Evolutionary conservation across 169 alveolate species (phyloP).

Genomic region (Plasmodium ovale): DNA sequence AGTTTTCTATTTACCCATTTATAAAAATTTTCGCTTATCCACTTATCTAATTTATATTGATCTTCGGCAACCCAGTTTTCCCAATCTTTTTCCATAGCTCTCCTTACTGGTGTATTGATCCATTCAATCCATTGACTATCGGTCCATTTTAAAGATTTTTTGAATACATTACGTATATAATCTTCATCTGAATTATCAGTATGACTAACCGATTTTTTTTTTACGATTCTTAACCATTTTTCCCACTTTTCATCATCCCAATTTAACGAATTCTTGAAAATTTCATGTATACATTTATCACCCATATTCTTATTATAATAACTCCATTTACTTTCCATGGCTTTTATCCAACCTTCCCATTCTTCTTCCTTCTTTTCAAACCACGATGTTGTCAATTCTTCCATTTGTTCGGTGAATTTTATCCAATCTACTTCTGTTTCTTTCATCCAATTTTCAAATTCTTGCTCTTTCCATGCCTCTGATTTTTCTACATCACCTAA

Average conservation of each 20-base stretch:
- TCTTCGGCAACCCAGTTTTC: conserved; percentile 11
- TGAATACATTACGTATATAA: conserved; percentile 9
- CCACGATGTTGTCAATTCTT: neutral
- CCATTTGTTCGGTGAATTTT: neutral
- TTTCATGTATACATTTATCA: neutral
- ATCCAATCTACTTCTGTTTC: neutral
- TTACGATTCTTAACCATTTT: neutral
- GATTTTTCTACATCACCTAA: neutral
- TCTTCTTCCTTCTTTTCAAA: conserved; percentile 1
- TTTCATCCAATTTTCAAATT: neutral
- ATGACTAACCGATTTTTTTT: neutral
- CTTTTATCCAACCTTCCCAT: conserved; percentile 26
- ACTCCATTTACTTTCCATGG: conserved; percentile 14
- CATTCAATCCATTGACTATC: conserved; percentile 11
- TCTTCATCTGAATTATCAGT: neutral
- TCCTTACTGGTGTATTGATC: conserved; percentile 6
- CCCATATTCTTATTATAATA: conserved; percentile 18
- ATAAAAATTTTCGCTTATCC: conserved; percentile 10
- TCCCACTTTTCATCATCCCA: conserved; percentile 5
- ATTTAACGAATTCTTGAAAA: neutral
- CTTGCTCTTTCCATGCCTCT: conserved; percentile 20
- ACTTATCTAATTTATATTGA: conserved; percentile 2
- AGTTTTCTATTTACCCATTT: conserved; percentile 4
- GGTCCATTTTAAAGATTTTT: neutral
- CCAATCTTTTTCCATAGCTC: conserved; percentile 29